These are phyloP conservation scores for Omphalea diandra DNA, from an alignment of 441 rosid genomes.

Conservation along the genomic window DNA sequence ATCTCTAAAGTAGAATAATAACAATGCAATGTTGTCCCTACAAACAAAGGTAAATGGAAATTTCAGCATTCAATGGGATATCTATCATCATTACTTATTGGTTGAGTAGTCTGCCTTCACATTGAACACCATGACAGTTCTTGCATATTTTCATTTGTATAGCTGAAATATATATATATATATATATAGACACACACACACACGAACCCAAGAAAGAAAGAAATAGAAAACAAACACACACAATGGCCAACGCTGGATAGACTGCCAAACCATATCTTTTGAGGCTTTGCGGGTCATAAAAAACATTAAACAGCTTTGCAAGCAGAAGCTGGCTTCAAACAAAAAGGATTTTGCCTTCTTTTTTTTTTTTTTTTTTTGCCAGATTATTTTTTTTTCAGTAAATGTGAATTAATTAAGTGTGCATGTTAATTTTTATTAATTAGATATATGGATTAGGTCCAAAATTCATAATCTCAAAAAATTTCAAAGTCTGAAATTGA, in stretches of 20 bases:
- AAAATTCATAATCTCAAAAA: no score
- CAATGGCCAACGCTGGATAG: conserved; percentile 32
- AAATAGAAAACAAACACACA: conserved; percentile 21
- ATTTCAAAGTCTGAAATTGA: no score
- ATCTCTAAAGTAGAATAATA: no score
- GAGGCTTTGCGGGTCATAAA: conserved; percentile 10
- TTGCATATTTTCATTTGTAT: no score
- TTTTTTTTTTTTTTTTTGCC: not conserved
- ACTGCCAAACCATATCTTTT: conserved; percentile 34
- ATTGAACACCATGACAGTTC: not conserved
- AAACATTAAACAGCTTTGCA: conserved; percentile 23
- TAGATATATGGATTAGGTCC: no score
- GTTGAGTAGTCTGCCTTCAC: not conserved
- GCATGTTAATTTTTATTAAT: no score
- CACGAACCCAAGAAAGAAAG: no score
- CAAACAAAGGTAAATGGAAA: conserved; percentile 1
- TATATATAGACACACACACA: no score
- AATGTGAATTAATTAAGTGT: no score
- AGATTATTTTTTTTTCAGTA: not conserved
- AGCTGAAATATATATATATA: no score
- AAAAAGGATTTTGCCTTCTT: not conserved
- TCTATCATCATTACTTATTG: not conserved
- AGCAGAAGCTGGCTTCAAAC: conserved; percentile 10
- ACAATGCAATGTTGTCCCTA: no score
- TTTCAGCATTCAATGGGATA: conserved; percentile 8